Evolutionary conservation across 257 asterid species (phyloP).

Genomic region (Cordia subcordata): DNA sequence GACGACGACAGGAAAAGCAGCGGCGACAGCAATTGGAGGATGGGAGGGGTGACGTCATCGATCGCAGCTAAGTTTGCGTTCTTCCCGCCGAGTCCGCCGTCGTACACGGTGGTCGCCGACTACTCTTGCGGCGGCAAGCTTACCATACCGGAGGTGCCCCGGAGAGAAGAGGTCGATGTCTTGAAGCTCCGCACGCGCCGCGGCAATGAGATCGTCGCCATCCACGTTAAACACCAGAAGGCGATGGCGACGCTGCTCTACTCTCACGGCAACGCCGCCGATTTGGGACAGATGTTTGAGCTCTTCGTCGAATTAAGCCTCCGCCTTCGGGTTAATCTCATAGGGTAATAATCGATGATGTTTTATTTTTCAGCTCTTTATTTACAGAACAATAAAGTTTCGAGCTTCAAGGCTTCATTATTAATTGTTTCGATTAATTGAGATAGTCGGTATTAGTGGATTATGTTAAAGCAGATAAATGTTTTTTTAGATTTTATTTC

Average conservation of each 20-base stretch:
- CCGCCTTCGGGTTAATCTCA: constrained; percentile 81
- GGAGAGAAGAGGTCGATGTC: constrained; percentile 73
- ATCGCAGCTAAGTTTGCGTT: constrained; percentile 98
- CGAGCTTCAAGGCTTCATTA: constrained; percentile 2
- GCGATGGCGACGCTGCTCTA: constrained; percentile 84
- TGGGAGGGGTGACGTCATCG: constrained; percentile 98
- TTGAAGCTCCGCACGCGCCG: constrained; percentile 81
- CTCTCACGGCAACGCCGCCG: constrained; percentile 99
- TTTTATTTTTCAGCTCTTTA: not conserved
- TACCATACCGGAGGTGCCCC: constrained; percentile 73
- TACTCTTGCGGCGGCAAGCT: constrained; percentile 48
- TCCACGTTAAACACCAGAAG: constrained; percentile 78
- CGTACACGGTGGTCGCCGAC: constrained; percentile 76
- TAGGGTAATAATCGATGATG: constrained; percentile 47
- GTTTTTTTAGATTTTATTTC: not conserved
- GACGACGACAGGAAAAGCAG: not conserved
- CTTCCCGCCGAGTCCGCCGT: constrained; percentile 93
- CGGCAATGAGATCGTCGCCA: constrained; percentile 85
- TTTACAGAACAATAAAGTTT: not conserved
- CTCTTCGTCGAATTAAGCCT: constrained; percentile 91
- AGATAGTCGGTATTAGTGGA: not conserved
- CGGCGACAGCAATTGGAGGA: constrained; percentile 12
- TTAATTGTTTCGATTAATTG: not conserved
- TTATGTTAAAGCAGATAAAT: not conserved
- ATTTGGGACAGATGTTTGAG: constrained; percentile 99